These are phyloP conservation scores for Pseudocercospora musae DNA, from an alignment of 2,329 filamentous ascomycete genomes.

Conservation along the genomic window DNA sequence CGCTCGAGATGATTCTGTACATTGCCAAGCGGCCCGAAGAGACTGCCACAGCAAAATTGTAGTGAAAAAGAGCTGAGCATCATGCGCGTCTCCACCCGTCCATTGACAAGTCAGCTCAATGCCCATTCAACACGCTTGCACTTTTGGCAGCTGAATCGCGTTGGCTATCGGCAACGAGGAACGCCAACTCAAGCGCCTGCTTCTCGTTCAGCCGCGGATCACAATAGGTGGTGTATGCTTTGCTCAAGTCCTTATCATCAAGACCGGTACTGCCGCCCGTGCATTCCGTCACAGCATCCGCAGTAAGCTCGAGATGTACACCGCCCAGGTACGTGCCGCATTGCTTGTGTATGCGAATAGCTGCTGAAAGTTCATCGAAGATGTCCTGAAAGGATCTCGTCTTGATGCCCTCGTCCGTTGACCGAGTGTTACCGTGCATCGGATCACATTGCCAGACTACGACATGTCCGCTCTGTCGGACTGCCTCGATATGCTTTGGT, in stretches of 20 bases:
- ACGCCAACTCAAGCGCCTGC: constrained; percentile 91
- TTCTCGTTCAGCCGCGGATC: constrained; percentile 96
- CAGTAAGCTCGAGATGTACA: constrained; percentile 91
- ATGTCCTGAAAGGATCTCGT: constrained; percentile 90
- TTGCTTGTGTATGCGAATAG: constrained; percentile 78
- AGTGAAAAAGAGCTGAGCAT: neutral
- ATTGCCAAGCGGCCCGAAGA: neutral
- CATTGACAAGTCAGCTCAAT: neutral
- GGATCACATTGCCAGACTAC: constrained; percentile 99
- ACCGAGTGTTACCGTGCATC: constrained; percentile 81
- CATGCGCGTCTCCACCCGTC: neutral
- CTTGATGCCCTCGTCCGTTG: constrained; percentile 76
- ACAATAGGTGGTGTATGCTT: constrained; percentile 94
- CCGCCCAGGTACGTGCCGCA: constrained; percentile 85
- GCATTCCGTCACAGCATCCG: constrained; percentile 94
- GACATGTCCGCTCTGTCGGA: constrained; percentile 70
- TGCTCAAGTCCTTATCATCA: constrained; percentile 79
- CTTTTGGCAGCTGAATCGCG: neutral
- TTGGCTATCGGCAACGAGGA: constrained; percentile 72
- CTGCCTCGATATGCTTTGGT: constrained; percentile 80
- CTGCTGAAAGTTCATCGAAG: constrained; percentile 78
- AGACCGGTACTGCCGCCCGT: constrained; percentile 84
- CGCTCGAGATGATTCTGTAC: constrained; percentile 37
- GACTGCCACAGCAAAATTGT: neutral
- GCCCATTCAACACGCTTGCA: neutral